Evolutionary conservation across 495 filamentous ascomycete species (phyloP), one percentile per base, ranked within the genome.

Genomic region (Penicillium chermesinum): DNA sequence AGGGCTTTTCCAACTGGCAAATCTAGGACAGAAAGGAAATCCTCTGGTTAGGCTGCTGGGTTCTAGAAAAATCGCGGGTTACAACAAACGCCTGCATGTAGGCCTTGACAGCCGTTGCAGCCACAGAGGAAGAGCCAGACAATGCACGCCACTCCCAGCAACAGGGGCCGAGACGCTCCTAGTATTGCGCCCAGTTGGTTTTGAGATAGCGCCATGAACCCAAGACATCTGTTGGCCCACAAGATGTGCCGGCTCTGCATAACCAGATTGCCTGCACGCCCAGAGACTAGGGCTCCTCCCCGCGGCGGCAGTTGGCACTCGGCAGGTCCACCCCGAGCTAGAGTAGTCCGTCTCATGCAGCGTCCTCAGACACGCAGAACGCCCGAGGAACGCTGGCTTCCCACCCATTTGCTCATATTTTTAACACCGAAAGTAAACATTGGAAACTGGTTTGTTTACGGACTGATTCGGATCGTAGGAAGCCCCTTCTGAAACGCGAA

Each of bases 241-340:
- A 10, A 30, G 25, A 10, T 5, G n/a, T n/a, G n/a, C 4, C 4
- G 25, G 25, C 25, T 5, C 25, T 30, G 25, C 25, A 30, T 30
- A 30, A 10, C 25, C 25, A 30, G 25, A n/a, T n/a, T n/a, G n/a
- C n/a, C 25, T 30, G 25, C 25, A 30, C 5, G 25, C 25, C 25
- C 10, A 30, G 25, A 30, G 25, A 30, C 25, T 30, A 30, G 25
- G 5, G 10, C 10, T 10, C 25, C 25, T 22, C 14, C 12, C n/a
- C 12, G 32, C 6, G 10, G 47, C 47, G 40, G 39, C 40, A 44
- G n/a, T 50, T 44, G 32, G 18, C 20, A 44, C 40, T 34, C 17
- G 25, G 25, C 30, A 38, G 47, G 41, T 33, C 27, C 40, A 38
- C 40, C 4, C 36, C 32, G 19, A 21, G 33, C 47, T 41, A 41